phyloP scores from a whole-genome alignment of 1,139 yeast genomes.

The Sugiyamaella xylanicola region DNA sequence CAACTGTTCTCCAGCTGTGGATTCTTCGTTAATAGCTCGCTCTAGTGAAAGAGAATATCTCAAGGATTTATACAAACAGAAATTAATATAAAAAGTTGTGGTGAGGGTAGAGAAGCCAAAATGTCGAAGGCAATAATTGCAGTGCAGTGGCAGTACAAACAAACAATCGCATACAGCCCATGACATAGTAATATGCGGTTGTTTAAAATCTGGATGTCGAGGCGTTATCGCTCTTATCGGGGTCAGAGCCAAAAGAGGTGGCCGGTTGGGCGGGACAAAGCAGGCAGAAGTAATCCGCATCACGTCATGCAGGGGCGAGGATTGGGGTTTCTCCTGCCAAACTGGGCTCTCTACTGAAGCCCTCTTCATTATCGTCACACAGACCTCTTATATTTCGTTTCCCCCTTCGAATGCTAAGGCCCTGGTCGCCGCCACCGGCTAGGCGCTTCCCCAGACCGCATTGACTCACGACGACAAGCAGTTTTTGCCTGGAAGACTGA shows the following conservation, averaged over 20 bases:
- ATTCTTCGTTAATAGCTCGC: too few species aligned
- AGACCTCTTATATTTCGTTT: too few species aligned
- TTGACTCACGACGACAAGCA: too few species aligned
- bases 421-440: too few species aligned
- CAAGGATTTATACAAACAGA: too few species aligned
- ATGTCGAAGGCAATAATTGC: background rate
- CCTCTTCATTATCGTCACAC: too few species aligned
- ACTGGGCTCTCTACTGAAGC: background rate
- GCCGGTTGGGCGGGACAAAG: constrained; percentile 1
- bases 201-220: constrained; percentile 10
- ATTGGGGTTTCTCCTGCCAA: background rate
- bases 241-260: background rate
- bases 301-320: constrained; percentile 5
- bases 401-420: too few species aligned
- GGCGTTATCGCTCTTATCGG: constrained; percentile 3
- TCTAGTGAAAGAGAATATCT: too few species aligned
- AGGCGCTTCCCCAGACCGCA: too few species aligned
- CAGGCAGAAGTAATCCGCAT: constrained; percentile 1
- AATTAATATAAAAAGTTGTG: too few species aligned
- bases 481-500: too few species aligned
- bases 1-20: too few species aligned
- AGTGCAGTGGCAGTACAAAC: constrained; percentile 5
- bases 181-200: constrained; percentile 1
- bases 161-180: background rate
- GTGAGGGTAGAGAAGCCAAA: background rate